Percentiles rank a stretch among this genome's conserved stretches.
phyloP scores from a whole-genome alignment of 202 grass and related monocot species.

The Panicum hallii region DNA sequence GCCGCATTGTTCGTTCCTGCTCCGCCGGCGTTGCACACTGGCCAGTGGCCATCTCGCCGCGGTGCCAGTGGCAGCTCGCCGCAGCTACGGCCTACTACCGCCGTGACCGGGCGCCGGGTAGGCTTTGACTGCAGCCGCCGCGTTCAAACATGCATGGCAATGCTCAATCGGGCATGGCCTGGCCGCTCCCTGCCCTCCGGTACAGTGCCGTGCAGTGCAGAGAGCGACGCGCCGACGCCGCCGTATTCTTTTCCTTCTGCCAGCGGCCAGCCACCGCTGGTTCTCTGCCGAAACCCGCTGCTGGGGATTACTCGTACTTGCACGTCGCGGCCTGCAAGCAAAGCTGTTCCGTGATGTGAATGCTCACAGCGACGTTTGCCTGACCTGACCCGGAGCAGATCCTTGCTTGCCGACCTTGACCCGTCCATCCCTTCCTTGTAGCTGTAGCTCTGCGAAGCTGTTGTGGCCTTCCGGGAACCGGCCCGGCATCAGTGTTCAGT shows the following conservation, averaged over 20 bases:
- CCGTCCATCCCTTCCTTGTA: neutral
- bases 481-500: neutral
- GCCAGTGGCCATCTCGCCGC: neutral
- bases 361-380: slow-evolving; percentile 31
- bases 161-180: neutral
- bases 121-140: slow-evolving; percentile 35
- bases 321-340: slow-evolving; percentile 1
- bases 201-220: neutral
- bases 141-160: neutral
- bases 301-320: neutral
- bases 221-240: neutral
- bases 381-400: neutral
- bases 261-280: no score
- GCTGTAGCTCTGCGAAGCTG: neutral
- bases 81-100: slow-evolving; percentile 19
- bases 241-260: neutral
- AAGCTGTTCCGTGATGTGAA: slow-evolving; percentile 35
- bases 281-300: no score
- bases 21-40: neutral
- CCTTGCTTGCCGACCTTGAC: slow-evolving; percentile 7
- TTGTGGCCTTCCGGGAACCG: no score
- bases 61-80: slow-evolving; percentile 23
- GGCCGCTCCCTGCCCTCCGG: neutral
- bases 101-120: slow-evolving; percentile 10
- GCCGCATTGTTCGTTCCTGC: neutral